phyloP scores from a whole-genome alignment of 768 basidiomycete species.

The Trametes cubensis region DNA sequence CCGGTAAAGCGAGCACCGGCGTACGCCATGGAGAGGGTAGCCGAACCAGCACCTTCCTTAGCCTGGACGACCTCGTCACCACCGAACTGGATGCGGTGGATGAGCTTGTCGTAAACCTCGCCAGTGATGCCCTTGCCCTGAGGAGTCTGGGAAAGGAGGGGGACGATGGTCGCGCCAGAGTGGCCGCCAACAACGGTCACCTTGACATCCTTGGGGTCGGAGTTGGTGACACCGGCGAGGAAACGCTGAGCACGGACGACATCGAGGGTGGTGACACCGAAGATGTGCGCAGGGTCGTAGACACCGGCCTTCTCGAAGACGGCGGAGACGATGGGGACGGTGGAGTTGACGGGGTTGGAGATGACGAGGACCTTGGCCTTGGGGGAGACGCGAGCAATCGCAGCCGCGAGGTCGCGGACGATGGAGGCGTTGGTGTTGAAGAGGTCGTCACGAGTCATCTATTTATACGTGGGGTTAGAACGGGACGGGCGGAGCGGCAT shows the following conservation, averaged over 20 bases:
- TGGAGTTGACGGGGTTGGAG: conserved; percentile 98
- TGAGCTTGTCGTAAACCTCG: conserved; percentile 74
- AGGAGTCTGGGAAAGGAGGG: conserved; percentile 82
- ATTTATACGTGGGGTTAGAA: conserved; percentile 26
- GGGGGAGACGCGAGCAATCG: conserved; percentile 83
- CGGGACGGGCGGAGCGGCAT: conserved; percentile 22
- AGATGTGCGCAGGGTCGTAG: conserved; percentile 86
- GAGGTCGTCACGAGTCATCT: conserved; percentile 97
- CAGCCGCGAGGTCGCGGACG: conserved; percentile 91
- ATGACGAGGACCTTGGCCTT: conserved; percentile 95
- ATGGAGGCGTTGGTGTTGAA: conserved; percentile 99
- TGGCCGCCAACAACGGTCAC: conserved; percentile 95
- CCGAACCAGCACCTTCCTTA: conserved; percentile 84
- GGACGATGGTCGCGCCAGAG: conserved; percentile 96
- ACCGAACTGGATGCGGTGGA: conserved; percentile 95
- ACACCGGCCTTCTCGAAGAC: conserved; percentile 91
- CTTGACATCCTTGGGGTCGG: conserved; percentile 63
- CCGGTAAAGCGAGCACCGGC: conserved; percentile 75
- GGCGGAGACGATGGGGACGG: conserved; percentile 94
- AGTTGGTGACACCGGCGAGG: conserved; percentile 69
- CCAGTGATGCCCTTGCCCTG: conserved; percentile 74
- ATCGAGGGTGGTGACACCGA: conserved; percentile 98
- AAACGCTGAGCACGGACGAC: conserved; percentile 96
- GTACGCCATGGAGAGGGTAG: conserved; percentile 79
- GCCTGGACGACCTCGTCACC: conserved; percentile 99